Evolutionary conservation across 78 protist genomes (phyloP).

Genomic region (Salpingoeca rosetta): DNA sequence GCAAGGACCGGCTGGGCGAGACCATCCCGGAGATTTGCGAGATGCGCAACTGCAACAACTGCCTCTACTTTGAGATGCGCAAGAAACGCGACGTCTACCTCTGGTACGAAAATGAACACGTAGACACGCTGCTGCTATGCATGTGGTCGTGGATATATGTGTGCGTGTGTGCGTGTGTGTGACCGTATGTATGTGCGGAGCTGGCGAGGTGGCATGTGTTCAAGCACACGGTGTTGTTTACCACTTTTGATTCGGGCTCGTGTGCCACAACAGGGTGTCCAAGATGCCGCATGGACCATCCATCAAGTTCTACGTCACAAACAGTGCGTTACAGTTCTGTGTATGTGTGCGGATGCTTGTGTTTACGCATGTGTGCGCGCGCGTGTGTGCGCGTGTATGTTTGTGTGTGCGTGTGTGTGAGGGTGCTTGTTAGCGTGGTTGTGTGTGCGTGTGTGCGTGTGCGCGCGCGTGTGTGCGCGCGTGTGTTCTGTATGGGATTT

Average conservation of each 20-base stretch:
- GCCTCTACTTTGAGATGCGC: slow-evolving; percentile 69
- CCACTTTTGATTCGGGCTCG: no score
- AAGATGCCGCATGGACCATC: slow-evolving; percentile 82
- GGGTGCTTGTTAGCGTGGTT: not conserved
- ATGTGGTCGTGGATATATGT: no score
- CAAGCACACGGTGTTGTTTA: no score
- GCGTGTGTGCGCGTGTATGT: not conserved
- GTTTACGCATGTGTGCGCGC: not conserved
- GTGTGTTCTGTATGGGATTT: no score
- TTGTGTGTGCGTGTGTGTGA: not conserved
- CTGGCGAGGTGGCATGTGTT: no score
- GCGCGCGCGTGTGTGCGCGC: no score
- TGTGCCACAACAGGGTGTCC: no score
- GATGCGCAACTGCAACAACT: slow-evolving; percentile 52
- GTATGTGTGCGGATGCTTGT: not conserved
- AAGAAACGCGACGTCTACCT: slow-evolving; percentile 36
- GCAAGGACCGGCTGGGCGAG: slow-evolving; percentile 29
- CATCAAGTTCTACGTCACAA: slow-evolving; percentile 68
- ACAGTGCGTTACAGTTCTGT: slow-evolving; percentile 20
- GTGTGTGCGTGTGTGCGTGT: no score
- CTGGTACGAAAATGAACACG: no score
- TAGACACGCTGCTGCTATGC: no score
- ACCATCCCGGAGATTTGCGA: slow-evolving; percentile 69
- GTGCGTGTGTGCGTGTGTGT: slow-evolving; percentile 1
- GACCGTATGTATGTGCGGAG: no score